phyloP scores from a whole-genome alignment of 208 protist species.

The Lotmaria passim region DNA sequence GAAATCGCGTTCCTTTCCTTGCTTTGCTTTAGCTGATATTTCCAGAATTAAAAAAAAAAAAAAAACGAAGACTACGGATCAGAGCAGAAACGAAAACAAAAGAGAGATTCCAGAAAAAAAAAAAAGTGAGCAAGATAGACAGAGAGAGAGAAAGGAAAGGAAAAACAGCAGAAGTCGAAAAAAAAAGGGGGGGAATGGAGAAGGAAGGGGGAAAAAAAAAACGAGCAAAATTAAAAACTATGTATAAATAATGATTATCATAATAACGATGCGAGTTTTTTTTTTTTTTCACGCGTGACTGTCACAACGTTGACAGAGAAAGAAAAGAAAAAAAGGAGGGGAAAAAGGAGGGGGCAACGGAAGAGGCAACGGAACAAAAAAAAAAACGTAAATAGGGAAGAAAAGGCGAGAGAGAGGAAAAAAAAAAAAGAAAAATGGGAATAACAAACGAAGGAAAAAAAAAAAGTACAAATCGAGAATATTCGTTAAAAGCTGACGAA shows the following conservation, averaged over 20 bases:
- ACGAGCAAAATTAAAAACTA: not conserved
- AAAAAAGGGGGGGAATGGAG: not conserved
- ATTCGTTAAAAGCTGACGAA: slow-evolving; percentile 1
- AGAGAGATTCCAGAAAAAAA: not conserved
- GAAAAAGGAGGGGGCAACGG: not conserved
- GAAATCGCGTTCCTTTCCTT: not conserved
- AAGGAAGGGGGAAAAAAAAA: slow-evolving; percentile 2
- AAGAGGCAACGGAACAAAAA: not conserved
- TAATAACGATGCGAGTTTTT: not conserved
- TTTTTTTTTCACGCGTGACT: too few relatives aligned
- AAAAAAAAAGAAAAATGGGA: not conserved
- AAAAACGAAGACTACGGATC: not conserved
- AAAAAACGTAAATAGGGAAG: not conserved
- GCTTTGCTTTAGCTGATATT: too few relatives aligned
- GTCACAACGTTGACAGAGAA: too few relatives aligned
- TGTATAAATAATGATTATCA: not conserved
- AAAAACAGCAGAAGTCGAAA: not conserved
- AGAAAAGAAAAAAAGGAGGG: slow-evolving; percentile 1
- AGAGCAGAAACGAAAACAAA: not conserved
- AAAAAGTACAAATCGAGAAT: not conserved
- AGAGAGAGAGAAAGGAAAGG: not conserved
- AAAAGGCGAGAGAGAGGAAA: slow-evolving; percentile 6
- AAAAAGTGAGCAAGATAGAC: too few relatives aligned
- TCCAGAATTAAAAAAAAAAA: too few relatives aligned
- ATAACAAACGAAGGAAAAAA: not conserved